Conservation (phyloP, 352 stramenopile species). For the Phytophthora pisi region DNA sequence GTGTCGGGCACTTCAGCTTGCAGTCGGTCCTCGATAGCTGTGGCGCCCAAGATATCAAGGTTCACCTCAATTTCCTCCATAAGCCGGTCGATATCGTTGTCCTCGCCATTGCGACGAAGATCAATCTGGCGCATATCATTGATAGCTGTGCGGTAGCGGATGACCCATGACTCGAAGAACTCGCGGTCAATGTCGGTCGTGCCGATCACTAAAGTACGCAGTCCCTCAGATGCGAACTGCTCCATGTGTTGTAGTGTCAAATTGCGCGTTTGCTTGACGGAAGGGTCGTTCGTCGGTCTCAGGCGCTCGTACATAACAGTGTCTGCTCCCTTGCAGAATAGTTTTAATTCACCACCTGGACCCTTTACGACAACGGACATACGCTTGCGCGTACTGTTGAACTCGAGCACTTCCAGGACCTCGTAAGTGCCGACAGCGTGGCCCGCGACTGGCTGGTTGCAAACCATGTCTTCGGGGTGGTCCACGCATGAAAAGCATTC, state of each 20-base stretch:
- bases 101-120: slow-evolving; percentile 64
- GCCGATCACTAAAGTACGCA: slow-evolving; percentile 91
- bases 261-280: slow-evolving; percentile 56
- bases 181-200: slow-evolving; percentile 56
- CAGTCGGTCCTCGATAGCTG: slow-evolving; percentile 95
- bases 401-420: slow-evolving; percentile 94
- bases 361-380: slow-evolving; percentile 93
- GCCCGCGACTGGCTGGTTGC: slow-evolving; percentile 37
- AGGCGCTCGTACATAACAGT: slow-evolving; percentile 91
- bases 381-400: slow-evolving; percentile 95
- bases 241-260: slow-evolving; percentile 89
- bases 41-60: slow-evolving; percentile 90
- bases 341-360: slow-evolving; percentile 58
- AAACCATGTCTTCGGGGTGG: slow-evolving; percentile 34
- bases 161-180: slow-evolving; percentile 74
- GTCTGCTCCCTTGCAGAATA: slow-evolving; percentile 90
- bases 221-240: slow-evolving; percentile 84
- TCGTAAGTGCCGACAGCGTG: slow-evolving; percentile 64
- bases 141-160: slow-evolving; percentile 72
- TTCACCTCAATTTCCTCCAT: slow-evolving; percentile 91
- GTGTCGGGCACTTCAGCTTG: slow-evolving; percentile 92
- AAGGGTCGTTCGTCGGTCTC: slow-evolving; percentile 47
- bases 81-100: slow-evolving; percentile 80
- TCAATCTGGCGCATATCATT: slow-evolving; percentile 91
- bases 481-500: slow-evolving; percentile 73